Evolutionary conservation across 164 flowering plant genomes (phyloP).

Genomic region (Akebia trifoliata): DNA sequence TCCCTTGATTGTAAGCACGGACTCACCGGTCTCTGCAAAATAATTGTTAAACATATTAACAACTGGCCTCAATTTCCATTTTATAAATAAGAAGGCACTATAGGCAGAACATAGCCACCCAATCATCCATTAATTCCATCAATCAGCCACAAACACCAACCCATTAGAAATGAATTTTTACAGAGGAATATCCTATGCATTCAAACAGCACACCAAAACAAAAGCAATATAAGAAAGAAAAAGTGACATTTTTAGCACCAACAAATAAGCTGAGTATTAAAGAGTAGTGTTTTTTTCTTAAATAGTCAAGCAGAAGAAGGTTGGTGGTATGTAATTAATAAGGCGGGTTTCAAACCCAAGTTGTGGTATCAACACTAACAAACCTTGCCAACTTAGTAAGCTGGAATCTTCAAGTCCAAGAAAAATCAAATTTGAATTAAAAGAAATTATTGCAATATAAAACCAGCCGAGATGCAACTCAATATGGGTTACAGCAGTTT

Average conservation of each 20-base stretch:
- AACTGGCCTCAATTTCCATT: not conserved
- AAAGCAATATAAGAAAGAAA: not conserved
- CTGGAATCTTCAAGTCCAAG: too few relatives aligned
- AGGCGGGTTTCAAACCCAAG: not conserved
- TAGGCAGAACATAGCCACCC: not conserved
- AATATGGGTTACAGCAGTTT: too few relatives aligned
- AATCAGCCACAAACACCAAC: not conserved
- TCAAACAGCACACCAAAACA: not conserved
- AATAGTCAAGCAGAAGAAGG: not conserved
- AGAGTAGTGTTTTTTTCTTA: not conserved
- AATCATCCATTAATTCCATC: not conserved
- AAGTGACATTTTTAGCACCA: not conserved
- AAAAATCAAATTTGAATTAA: too few relatives aligned
- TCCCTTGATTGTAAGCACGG: constrained; percentile 65
- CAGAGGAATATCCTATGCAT: not conserved
- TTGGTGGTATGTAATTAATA: too few relatives aligned
- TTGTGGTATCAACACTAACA: too few relatives aligned
- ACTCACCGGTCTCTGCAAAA: constrained; percentile 64
- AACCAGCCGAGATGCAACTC: too few relatives aligned
- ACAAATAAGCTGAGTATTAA: not conserved
- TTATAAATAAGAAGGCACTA: not conserved
- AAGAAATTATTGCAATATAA: too few relatives aligned
- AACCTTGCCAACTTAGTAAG: too few relatives aligned
- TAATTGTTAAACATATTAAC: not conserved
- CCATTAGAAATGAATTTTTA: not conserved